Base-by-base conservation (phyloP, 768 basidiomycete genomes). In the Polyporus arcularius region DNA sequence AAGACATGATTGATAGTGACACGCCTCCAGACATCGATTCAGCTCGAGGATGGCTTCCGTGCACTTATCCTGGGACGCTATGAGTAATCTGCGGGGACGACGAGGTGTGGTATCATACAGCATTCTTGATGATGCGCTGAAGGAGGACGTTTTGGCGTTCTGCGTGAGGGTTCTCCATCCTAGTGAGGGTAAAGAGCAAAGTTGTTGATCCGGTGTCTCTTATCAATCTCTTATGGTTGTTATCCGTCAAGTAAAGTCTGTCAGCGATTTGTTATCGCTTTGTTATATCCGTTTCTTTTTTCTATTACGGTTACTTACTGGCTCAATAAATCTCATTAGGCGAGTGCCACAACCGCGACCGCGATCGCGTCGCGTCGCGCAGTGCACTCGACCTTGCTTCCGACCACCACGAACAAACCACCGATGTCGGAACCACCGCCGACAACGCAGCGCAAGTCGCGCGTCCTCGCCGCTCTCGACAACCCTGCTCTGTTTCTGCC, bases 141-240 rank as follows among this genome's bases (percentile, higher is more conserved):
- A 97, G 81, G n/a, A 96, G 82, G 48, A 95, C 87, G 35, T 92
- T 93, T 71, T 98, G 95, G 45, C 91, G 82, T 74, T 96, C 94
- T 53, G 92, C 92, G 67, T 98, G 94, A 21, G 95, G 95, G 72
- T 96, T 96, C 75, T 97, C 94, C 95, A 97, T 96, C 55, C 55
- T 55, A 50, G 58, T 52, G 35, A 30, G 28, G 16, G 58, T 52
- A 31, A 30, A n/a, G 16, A 54, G 10, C 11, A 2, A 40, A 9
- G 15, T 18, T 42, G 38, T 4, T 26, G 21, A 32, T 43, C 45
- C n/a, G 31, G 26, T 26, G 1, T 26, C 21, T 26, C 21, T 26
- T 26, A 26, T 26, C 1, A 2, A 1, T 26, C 21, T 26, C 21
- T 26, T 26, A 26, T 26, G 21, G 21, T 26, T 2, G 21, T 26